Percentiles rank a stretch among this genome's conserved stretches.
Evolutionary conservation across 176 grass and related monocot species (phyloP).

Genomic region (Oryza rufipogon): DNA sequence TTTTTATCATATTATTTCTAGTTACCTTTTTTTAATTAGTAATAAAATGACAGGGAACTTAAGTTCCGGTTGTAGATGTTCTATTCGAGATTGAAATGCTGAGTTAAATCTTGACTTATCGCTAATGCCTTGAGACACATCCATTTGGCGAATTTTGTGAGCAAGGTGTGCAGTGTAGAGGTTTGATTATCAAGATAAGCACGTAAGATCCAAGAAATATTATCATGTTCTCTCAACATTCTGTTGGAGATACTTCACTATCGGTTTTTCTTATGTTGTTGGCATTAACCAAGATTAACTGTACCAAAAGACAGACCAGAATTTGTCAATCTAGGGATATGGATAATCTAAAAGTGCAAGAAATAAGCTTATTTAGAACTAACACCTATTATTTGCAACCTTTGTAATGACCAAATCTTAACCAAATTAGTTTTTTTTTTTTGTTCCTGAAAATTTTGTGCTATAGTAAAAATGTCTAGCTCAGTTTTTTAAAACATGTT

Average conservation of each 20-base stretch:
- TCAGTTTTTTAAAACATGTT: constrained; percentile 9
- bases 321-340: background rate
- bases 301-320: constrained; percentile 1
- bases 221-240: background rate
- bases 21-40: constrained; percentile 23
- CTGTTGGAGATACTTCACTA: constrained; percentile 11
- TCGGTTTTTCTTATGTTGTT: background rate
- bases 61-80: no score
- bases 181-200: constrained; percentile 17
- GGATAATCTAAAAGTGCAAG: constrained; percentile 9
- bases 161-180: background rate
- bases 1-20: constrained; percentile 10
- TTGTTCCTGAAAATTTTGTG: constrained; percentile 23
- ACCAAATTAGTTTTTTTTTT: background rate
- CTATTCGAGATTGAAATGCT: background rate
- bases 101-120: background rate
- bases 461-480: background rate
- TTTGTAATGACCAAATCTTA: background rate
- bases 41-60: background rate
- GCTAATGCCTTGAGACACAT: constrained; percentile 11
- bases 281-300: background rate
- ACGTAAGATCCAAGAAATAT: background rate
- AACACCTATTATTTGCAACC: constrained; percentile 7
- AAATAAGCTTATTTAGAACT: background rate
- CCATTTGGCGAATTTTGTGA: background rate